phyloP scores from a whole-genome alignment of 2,329 filamentous ascomycete species.

The Colletotrichum sp. region DNA sequence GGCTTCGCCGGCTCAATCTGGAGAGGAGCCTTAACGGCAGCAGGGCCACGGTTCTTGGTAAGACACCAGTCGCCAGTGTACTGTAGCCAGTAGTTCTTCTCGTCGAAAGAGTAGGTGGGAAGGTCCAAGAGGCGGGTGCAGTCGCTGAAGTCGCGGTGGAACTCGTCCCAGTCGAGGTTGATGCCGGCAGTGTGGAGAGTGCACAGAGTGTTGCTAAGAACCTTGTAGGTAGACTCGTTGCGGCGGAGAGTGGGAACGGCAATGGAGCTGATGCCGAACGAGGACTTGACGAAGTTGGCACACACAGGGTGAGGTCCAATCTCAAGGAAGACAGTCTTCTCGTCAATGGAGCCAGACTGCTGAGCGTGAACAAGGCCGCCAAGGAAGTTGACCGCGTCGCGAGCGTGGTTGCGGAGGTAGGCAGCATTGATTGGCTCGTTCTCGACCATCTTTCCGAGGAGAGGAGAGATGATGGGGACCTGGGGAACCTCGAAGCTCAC shows the following conservation, averaged over 20 bases:
- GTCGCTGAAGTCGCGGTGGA: conserved; percentile 55
- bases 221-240: conserved; percentile 69
- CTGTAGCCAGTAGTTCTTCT: conserved; percentile 73
- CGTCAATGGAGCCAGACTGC: conserved; percentile 57
- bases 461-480: conserved; percentile 71
- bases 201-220: conserved; percentile 61
- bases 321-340: conserved; percentile 72
- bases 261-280: conserved; percentile 55
- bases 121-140: conserved; percentile 60
- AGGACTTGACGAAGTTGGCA: conserved; percentile 66
- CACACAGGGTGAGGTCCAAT: conserved; percentile 75
- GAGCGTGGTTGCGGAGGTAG: conserved; percentile 66
- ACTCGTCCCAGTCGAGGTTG: conserved; percentile 74
- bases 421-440: conserved; percentile 54
- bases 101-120: conserved; percentile 74
- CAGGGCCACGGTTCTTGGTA: conserved; percentile 67
- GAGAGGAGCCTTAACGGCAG: conserved; percentile 35
- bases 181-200: conserved; percentile 66
- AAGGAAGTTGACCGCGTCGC: conserved; percentile 71
- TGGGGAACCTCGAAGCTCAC: conserved; percentile 49
- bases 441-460: conserved; percentile 59
- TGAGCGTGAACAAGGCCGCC: conserved; percentile 62
- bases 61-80: conserved; percentile 74
- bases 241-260: conserved; percentile 67
- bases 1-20: conserved; percentile 47